Conservation (phyloP, 75 land plant genomes). For the Adiantum capillusveneris region DNA sequence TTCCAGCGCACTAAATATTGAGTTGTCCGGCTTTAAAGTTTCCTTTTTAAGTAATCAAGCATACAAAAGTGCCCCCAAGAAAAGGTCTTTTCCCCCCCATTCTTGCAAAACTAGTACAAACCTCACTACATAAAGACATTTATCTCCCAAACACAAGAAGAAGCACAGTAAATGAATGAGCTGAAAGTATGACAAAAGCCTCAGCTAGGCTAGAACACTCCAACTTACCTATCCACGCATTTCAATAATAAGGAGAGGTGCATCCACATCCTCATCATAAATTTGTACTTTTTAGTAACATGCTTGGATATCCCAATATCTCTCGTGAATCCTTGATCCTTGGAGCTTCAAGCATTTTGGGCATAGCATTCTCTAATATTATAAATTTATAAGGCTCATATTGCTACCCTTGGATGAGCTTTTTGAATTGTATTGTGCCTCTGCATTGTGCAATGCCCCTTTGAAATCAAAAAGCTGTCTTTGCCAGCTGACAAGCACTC, state of each 20-base stretch:
- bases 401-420: constrained; percentile 27
- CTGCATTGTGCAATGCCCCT: constrained; percentile 33
- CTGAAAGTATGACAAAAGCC: too few species aligned
- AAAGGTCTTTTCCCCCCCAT: too few species aligned
- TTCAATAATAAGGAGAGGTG: constrained; percentile 61
- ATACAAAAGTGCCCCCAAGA: too few species aligned
- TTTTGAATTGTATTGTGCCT: constrained; percentile 21
- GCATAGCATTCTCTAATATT: constrained; percentile 46
- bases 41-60: too few species aligned
- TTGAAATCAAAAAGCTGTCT: constrained; percentile 66
- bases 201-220: too few species aligned
- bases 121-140: too few species aligned
- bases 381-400: constrained; percentile 40
- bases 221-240: constrained; percentile 45
- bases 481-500: constrained; percentile 86
- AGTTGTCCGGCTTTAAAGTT: constrained; percentile 37
- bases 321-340: constrained; percentile 39
- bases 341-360: constrained; percentile 30
- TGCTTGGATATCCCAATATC: constrained; percentile 19
- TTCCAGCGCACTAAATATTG: constrained; percentile 51
- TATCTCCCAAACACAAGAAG: too few species aligned
- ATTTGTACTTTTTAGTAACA: constrained; percentile 53
- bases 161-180: too few species aligned
- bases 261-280: constrained; percentile 57
- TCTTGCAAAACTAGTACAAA: too few species aligned